phyloP scores from a whole-genome alignment of 495 filamentous ascomycete species.

The Chaetomidium leptoderma region DNA sequence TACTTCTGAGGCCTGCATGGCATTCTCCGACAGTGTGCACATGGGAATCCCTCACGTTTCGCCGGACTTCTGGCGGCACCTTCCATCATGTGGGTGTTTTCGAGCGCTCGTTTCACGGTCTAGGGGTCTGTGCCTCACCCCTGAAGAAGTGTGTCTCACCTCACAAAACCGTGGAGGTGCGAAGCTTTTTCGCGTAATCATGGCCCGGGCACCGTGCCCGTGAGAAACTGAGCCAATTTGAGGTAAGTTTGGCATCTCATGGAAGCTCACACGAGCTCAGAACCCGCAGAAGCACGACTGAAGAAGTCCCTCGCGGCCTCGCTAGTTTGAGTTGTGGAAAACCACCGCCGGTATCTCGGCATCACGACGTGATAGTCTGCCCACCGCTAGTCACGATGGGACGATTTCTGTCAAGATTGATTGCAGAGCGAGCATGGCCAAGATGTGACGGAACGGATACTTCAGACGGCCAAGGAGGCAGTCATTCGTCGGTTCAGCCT shows the following conservation, averaged over 20 bases:
- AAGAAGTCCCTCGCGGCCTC: too few species aligned
- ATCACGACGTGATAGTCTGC: neutral
- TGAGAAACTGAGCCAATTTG: neutral
- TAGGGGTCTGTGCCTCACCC: neutral
- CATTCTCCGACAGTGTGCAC: neutral
- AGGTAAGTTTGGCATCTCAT: neutral
- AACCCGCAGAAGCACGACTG: too few species aligned
- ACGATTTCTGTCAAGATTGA: neutral
- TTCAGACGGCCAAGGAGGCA: neutral
- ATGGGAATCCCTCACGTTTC: neutral
- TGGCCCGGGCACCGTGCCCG: neutral
- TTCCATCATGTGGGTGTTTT: neutral
- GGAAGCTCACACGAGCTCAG: too few species aligned
- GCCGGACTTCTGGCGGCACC: neutral
- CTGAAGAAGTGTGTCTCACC: neutral
- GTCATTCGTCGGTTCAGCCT: neutral
- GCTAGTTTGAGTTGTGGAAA: too few species aligned
- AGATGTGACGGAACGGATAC: constrained; percentile 6
- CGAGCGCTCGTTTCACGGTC: neutral
- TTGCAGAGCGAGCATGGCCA: neutral
- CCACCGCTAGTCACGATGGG: neutral
- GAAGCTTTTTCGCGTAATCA: constrained; percentile 1
- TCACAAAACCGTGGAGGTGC: neutral
- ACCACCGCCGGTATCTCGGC: neutral
- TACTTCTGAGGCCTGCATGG: neutral